Conservation (phyloP, 2,329 filamentous ascomycete genomes). For the Whalleya microplaca region DNA sequence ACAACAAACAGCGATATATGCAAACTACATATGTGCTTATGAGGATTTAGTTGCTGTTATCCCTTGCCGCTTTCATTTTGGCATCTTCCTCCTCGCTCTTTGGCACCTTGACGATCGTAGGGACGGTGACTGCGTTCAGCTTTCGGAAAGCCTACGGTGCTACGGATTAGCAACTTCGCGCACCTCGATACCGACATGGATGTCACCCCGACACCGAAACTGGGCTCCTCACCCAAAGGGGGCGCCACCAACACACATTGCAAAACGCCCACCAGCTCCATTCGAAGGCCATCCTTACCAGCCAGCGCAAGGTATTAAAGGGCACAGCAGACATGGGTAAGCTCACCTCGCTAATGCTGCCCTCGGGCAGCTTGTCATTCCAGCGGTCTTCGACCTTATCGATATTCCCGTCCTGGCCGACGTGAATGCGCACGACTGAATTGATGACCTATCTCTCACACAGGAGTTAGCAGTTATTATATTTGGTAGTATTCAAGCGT, state of each 20-base stretch:
- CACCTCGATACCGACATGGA: background rate
- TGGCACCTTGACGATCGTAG: constrained; percentile 39
- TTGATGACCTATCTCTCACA: too few relatives aligned
- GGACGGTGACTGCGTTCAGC: constrained; percentile 42
- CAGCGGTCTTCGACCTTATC: constrained; percentile 42
- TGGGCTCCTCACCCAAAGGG: constrained; percentile 18
- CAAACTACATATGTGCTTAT: too few relatives aligned
- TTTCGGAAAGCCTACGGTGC: constrained; percentile 39
- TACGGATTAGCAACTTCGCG: constrained; percentile 7
- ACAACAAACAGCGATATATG: too few relatives aligned
- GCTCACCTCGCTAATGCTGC: constrained; percentile 40
- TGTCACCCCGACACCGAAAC: background rate
- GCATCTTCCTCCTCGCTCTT: constrained; percentile 41
- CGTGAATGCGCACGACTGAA: constrained; percentile 37
- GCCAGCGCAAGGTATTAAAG: background rate
- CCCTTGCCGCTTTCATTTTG: constrained; percentile 37
- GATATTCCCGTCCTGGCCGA: constrained; percentile 41
- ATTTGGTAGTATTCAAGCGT: too few relatives aligned
- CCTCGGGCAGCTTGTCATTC: constrained; percentile 42
- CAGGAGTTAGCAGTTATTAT: too few relatives aligned
- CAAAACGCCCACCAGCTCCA: constrained; percentile 21
- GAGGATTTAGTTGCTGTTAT: too few relatives aligned
- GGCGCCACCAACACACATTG: too few relatives aligned
- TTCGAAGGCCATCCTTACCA: background rate
- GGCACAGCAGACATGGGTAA: background rate